Evolutionary conservation across 257 asterid species (phyloP).

Genomic region (Ehretia macrophylla): DNA sequence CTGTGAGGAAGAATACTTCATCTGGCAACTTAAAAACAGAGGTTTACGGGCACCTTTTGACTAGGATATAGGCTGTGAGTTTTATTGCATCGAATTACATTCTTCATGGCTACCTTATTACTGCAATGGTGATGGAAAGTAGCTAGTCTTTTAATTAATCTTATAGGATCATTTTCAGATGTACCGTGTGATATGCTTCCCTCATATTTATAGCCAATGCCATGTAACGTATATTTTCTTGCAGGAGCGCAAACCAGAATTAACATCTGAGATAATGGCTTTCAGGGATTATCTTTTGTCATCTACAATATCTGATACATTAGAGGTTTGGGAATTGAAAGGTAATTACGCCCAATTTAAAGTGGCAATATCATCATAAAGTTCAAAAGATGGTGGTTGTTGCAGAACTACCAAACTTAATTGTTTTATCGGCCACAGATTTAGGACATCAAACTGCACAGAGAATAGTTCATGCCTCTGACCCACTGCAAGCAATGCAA

Average conservation of each 20-base stretch:
- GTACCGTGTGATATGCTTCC: background rate
- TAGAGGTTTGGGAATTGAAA: slow-evolving; percentile 94
- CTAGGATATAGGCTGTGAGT: too few relatives aligned
- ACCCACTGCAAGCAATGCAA: slow-evolving; percentile 93
- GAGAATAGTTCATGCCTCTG: slow-evolving; percentile 93
- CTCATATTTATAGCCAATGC: background rate
- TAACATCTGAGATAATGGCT: slow-evolving; percentile 91
- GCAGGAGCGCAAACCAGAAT: slow-evolving; percentile 96
- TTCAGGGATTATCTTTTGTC: slow-evolving; percentile 93
- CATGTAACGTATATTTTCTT: slow-evolving; percentile 15
- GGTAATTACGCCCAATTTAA: slow-evolving; percentile 36
- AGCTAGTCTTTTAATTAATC: too few relatives aligned
- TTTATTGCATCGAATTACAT: too few relatives aligned
- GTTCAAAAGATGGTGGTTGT: slow-evolving; percentile 1
- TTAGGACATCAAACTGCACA: slow-evolving; percentile 99
- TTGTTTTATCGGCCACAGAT: slow-evolving; percentile 35
- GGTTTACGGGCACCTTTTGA: too few relatives aligned
- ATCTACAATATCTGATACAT: slow-evolving; percentile 80
- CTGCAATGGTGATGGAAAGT: too few relatives aligned
- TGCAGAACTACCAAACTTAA: background rate
- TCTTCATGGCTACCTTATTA: too few relatives aligned
- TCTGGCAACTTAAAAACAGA: too few relatives aligned
- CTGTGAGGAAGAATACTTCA: too few relatives aligned
- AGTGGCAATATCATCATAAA: background rate
- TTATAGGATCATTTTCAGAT: background rate